Percentiles rank a stretch among this genome's conserved stretches.
Conservation (phyloP, 805 yeast species). For the Kodamaea fukazawae region DNA sequence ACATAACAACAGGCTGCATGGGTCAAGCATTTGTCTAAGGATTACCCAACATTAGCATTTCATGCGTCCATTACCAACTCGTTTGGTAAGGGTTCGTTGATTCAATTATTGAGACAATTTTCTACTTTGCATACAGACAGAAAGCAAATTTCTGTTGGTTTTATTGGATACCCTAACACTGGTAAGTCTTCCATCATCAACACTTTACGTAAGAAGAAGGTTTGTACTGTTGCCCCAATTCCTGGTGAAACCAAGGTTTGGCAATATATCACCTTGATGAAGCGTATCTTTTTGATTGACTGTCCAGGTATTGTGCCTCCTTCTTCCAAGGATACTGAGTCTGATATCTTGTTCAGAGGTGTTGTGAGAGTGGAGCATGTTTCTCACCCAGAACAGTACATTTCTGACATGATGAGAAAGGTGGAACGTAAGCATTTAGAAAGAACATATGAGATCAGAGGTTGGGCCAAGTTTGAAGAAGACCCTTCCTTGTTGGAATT, state of each 20-base stretch:
- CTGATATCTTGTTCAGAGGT: constrained; percentile 92
- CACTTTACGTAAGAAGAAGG: constrained; percentile 91
- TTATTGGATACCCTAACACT: constrained; percentile 97
- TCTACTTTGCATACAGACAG: constrained; percentile 88
- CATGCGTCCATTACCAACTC: constrained; percentile 97
- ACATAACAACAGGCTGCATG: constrained; percentile 78
- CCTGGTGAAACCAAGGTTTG: constrained; percentile 99
- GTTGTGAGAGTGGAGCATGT: constrained; percentile 99
- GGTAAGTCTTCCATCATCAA: constrained; percentile 96
- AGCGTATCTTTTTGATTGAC: constrained; percentile 89
- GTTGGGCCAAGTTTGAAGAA: constrained; percentile 63
- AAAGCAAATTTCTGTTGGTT: constrained; percentile 94
- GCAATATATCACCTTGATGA: constrained; percentile 98
- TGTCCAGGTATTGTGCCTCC: constrained; percentile 99
- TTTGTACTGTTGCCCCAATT: constrained; percentile 94
- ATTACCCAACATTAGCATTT: constrained; percentile 92
- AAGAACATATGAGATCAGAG: constrained; percentile 90
- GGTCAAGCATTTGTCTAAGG: constrained; percentile 92
- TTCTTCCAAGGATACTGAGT: constrained; percentile 79
- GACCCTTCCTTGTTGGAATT: constrained; percentile 45
- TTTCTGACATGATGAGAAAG: constrained; percentile 78
- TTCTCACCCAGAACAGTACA: constrained; percentile 90
- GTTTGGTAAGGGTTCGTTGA: constrained; percentile 94
- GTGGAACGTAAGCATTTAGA: constrained; percentile 89
- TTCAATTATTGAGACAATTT: constrained; percentile 90